phyloP scores from a whole-genome alignment of 164 flowering plant species.

The Kingdonia uniflora region DNA sequence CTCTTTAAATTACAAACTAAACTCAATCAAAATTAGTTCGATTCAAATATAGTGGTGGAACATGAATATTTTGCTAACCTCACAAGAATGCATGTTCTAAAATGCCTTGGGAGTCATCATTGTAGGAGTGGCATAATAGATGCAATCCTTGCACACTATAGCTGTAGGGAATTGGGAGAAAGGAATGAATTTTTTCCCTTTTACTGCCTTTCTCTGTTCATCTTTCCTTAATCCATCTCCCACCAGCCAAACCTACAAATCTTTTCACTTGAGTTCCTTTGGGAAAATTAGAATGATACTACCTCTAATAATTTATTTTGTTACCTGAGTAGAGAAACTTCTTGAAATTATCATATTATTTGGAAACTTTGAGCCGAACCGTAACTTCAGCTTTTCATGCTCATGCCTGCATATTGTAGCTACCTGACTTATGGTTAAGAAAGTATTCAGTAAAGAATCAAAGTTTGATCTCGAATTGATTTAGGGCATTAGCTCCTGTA shows the following conservation, averaged over 20 bases:
- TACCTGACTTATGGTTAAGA: constrained; percentile 9
- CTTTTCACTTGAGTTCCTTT: too few species aligned
- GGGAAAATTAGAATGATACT: neutral
- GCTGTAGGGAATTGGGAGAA: constrained; percentile 36
- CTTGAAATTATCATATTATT: constrained; percentile 7
- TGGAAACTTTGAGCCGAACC: constrained; percentile 6
- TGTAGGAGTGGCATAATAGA: constrained; percentile 50
- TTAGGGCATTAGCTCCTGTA: too few species aligned
- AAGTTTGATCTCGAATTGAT: too few species aligned
- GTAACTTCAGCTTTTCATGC: constrained; percentile 14
- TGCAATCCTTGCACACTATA: constrained; percentile 39
- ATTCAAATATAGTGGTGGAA: too few species aligned
- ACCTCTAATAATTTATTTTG: neutral
- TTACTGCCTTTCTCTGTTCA: constrained; percentile 31
- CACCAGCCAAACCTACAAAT: constrained; percentile 41
- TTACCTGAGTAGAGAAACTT: constrained; percentile 10
- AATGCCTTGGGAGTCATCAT: constrained; percentile 36
- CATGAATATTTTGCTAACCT: constrained; percentile 27
- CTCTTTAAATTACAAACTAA: too few species aligned
- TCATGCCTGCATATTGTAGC: constrained; percentile 8
- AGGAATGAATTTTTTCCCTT: constrained; percentile 41
- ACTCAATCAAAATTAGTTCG: too few species aligned
- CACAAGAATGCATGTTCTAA: constrained; percentile 55
- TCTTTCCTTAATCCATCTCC: constrained; percentile 33
- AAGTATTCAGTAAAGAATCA: too few species aligned